phyloP scores from a whole-genome alignment of 768 basidiomycete genomes.

The Collybia sordida region DNA sequence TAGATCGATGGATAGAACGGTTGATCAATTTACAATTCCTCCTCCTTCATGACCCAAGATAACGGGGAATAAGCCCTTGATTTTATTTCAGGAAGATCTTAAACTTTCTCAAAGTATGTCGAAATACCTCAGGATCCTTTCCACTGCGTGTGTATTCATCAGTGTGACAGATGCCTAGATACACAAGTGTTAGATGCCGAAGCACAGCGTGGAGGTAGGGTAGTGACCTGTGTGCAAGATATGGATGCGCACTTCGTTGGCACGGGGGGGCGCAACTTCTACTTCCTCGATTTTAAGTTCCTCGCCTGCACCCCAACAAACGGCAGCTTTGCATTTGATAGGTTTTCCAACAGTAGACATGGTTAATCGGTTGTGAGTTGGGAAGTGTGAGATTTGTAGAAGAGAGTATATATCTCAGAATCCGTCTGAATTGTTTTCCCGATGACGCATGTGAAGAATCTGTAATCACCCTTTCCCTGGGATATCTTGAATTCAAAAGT shows the following conservation, averaged over 20 bases:
- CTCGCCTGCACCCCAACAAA: constrained; percentile 94
- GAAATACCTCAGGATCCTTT: constrained; percentile 84
- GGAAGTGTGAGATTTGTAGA: background rate
- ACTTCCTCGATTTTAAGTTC: constrained; percentile 87
- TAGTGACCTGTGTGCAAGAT: constrained; percentile 85
- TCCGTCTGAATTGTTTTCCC: constrained; percentile 6
- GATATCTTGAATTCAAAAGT: background rate
- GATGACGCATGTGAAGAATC: background rate
- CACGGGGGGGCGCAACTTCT: constrained; percentile 88
- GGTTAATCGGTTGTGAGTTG: constrained; percentile 10
- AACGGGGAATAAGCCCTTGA: constrained; percentile 83
- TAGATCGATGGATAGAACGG: background rate
- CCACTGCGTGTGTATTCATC: constrained; percentile 97
- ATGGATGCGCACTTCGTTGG: constrained; percentile 90
- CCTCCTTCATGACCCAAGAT: constrained; percentile 97
- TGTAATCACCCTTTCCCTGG: no score
- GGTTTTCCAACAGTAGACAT: constrained; percentile 82
- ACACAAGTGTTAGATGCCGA: background rate
- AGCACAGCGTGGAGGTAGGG: no score
- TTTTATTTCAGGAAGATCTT: constrained; percentile 5
- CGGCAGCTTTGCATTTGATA: constrained; percentile 89
- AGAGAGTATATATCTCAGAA: background rate
- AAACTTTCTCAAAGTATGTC: background rate
- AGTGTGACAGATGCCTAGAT: constrained; percentile 89
- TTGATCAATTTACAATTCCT: constrained; percentile 57